These are phyloP conservation scores for Moesziomyces antarcticus DNA, from an alignment of 1,284 basidiomycete species.

Conservation along the genomic window DNA sequence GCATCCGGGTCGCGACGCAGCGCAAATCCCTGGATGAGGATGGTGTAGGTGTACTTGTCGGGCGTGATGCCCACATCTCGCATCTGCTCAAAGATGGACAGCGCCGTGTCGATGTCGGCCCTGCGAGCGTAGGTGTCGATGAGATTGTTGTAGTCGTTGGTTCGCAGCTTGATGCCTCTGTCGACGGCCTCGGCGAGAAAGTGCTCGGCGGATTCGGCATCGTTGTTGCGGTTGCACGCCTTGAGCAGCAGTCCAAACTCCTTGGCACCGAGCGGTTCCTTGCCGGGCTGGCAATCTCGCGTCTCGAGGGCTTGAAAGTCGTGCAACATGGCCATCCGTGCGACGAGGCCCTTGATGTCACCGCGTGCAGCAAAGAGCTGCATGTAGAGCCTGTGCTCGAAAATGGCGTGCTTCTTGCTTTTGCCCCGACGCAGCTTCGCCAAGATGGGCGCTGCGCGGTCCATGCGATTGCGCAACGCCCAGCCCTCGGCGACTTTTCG, in stretches of 20 bases:
- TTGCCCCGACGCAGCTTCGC: constrained; percentile 7
- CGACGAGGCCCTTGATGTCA: constrained; percentile 24
- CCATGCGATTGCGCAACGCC: constrained; percentile 29
- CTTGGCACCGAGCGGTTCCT: constrained; percentile 12
- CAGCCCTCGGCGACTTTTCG: constrained; percentile 16
- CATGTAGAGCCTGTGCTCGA: constrained; percentile 2
- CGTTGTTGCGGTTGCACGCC: constrained; percentile 26
- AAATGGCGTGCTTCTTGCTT: constrained; percentile 1
- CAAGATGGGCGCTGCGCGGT: constrained; percentile 10
- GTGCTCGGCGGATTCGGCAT: constrained; percentile 35
- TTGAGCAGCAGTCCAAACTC: constrained; percentile 24
- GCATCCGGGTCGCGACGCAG: constrained; percentile 76
- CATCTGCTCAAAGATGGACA: constrained; percentile 76
- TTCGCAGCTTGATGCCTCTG: constrained; percentile 13
- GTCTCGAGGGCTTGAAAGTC: constrained; percentile 25
- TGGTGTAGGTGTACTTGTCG: constrained; percentile 72
- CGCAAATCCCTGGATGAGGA: constrained; percentile 78
- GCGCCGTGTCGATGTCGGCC: constrained; percentile 69
- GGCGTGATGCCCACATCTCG: constrained; percentile 72
- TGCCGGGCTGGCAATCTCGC: constrained; percentile 10
- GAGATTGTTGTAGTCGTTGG: constrained; percentile 34
- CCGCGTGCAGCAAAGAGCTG: constrained; percentile 32
- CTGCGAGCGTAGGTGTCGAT: constrained; percentile 38
- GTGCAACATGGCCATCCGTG: constrained; percentile 10
- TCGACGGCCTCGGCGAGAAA: constrained; percentile 24